These are phyloP conservation scores for Aquilaria sinensis DNA, from an alignment of 345 rosid genomes.

Conservation along the genomic window DNA sequence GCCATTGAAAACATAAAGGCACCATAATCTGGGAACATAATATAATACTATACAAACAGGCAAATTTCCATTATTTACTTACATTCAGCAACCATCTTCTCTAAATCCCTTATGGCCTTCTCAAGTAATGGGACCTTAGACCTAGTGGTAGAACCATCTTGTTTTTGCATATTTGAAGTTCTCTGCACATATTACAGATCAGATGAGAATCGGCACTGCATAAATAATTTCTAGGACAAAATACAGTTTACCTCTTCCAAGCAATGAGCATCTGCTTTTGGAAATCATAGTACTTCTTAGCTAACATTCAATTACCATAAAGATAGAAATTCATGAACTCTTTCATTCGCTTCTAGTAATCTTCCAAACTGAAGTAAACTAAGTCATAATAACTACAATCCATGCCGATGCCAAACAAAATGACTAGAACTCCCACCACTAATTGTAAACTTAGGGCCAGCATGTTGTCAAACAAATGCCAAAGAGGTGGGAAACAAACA, in stretches of 20 bases:
- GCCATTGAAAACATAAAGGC: slow-evolving; percentile 17
- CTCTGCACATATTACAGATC: slow-evolving; percentile 30
- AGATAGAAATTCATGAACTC: neutral
- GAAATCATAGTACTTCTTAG: neutral
- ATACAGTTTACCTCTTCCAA: neutral
- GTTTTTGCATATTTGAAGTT: slow-evolving; percentile 38
- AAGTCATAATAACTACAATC: no score
- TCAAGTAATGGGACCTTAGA: slow-evolving; percentile 69
- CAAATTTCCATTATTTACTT: slow-evolving; percentile 23
- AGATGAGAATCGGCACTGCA: slow-evolving; percentile 19
- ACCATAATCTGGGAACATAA: no score
- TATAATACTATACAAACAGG: slow-evolving; percentile 2
- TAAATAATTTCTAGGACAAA: neutral
- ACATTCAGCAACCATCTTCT: slow-evolving; percentile 91
- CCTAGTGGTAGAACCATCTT: slow-evolving; percentile 52
- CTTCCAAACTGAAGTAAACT: no score
- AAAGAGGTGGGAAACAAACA: no score
- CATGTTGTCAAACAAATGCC: no score
- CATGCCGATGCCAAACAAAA: no score
- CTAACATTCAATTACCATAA: neutral
- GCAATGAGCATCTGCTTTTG: neutral
- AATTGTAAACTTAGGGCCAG: no score
- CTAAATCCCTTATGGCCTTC: slow-evolving; percentile 83
- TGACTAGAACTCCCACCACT: no score
- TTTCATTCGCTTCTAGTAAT: no score